A percentile compares a stretch with the other conserved stretches of the same genome.
These are phyloP conservation scores for Cercophora scortea DNA, from an alignment of 495 filamentous ascomycete genomes.

Conservation along the genomic window DNA sequence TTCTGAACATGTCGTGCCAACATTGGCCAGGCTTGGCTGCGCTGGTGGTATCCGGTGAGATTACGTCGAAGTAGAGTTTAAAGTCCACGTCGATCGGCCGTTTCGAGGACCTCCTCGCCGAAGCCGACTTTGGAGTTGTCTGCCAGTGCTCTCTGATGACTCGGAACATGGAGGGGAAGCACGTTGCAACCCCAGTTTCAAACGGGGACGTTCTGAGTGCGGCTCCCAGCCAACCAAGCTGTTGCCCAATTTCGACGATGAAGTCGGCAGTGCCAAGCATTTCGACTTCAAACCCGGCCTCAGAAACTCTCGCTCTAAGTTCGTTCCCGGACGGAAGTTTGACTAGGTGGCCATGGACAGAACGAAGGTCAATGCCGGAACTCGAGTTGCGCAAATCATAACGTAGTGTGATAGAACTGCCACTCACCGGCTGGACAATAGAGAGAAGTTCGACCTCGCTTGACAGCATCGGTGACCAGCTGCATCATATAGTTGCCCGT, in stretches of 20 bases:
- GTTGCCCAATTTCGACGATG: too few species aligned
- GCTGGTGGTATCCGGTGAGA: too few species aligned
- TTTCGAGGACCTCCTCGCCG: too few species aligned
- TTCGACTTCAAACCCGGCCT: too few species aligned
- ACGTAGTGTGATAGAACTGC: background rate
- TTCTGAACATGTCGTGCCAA: constrained; percentile 28
- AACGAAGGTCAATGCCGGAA: background rate
- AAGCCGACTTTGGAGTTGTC: too few species aligned
- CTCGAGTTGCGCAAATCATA: background rate
- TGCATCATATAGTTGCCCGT: background rate
- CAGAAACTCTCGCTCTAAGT: too few species aligned
- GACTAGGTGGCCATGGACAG: background rate
- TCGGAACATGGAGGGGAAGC: too few species aligned
- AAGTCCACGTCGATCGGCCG: too few species aligned
- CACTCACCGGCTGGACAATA: background rate
- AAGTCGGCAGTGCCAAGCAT: too few species aligned
- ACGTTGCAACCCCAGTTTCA: background rate
- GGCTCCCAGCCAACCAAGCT: too few species aligned
- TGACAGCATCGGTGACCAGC: background rate
- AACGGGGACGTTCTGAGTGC: background rate
- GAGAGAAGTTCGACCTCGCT: background rate
- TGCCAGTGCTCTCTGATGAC: too few species aligned
- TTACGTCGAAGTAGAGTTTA: background rate
- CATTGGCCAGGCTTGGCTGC: constrained; percentile 18
- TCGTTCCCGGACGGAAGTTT: too few species aligned